Percentiles rank a stretch among this genome's conserved stretches.
Conservation (phyloP, 176 grass and related monocot species). For the Secale cereale region DNA sequence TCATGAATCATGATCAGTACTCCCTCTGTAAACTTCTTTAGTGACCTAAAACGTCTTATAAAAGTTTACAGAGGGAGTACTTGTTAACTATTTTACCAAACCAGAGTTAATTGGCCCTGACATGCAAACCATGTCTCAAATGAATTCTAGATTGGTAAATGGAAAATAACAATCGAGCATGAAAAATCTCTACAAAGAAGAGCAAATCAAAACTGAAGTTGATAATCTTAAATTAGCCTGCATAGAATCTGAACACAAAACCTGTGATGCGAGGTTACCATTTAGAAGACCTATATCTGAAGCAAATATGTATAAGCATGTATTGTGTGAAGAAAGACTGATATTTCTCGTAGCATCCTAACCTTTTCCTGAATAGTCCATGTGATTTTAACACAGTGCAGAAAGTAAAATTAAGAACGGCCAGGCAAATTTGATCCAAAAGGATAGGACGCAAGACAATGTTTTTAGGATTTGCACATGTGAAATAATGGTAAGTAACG, state of each 20-base stretch:
- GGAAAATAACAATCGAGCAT: slow-evolving; percentile 6
- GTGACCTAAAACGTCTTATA: too few relatives aligned
- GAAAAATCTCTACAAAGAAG: background rate
- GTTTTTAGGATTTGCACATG: background rate
- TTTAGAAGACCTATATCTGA: background rate
- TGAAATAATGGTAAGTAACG: background rate
- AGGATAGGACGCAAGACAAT: background rate
- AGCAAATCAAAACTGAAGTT: background rate
- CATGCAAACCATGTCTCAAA: background rate
- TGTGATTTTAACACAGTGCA: background rate
- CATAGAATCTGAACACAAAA: background rate
- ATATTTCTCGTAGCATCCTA: background rate
- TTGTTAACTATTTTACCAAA: background rate
- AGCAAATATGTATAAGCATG: background rate
- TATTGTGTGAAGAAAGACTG: background rate
- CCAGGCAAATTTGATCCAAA: background rate
- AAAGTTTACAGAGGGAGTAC: background rate
- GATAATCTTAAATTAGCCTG: background rate
- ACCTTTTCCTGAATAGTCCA: background rate
- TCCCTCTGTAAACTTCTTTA: too few relatives aligned
- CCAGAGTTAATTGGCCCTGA: background rate
- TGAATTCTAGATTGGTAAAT: background rate
- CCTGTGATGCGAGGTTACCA: background rate
- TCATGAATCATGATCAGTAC: slow-evolving; percentile 11
- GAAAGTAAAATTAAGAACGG: background rate